Conservation (phyloP, 2,329 filamentous ascomycete species). For the Arthrobotrys entomopaga region DNA sequence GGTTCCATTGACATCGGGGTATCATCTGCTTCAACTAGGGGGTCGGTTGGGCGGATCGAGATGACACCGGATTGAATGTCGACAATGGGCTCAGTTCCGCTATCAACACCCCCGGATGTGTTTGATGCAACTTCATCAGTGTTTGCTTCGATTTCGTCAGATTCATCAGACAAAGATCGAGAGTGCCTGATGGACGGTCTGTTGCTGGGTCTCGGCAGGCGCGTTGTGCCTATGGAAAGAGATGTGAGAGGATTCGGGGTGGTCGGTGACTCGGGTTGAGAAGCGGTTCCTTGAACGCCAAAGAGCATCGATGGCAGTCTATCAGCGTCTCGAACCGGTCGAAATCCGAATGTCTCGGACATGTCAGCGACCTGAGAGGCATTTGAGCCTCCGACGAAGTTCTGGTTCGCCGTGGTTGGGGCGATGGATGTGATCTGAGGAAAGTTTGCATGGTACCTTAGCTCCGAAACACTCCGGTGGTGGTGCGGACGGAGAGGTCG, state of each 20-base stretch:
- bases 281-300: conserved; percentile 69
- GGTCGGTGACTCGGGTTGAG: conserved; percentile 91
- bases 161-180: conserved; percentile 83
- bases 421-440: conserved; percentile 72
- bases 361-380: conserved; percentile 70
- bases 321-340: conserved; percentile 83
- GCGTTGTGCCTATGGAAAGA: conserved; percentile 55
- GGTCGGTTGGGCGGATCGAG: conserved; percentile 79
- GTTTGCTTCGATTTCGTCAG: conserved; percentile 77
- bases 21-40: conserved; percentile 76
- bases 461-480: conserved; percentile 60
- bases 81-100: conserved; percentile 76
- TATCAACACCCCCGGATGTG: conserved; percentile 78
- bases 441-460: conserved; percentile 65
- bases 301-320: conserved; percentile 81
- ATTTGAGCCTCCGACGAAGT: conserved; percentile 70
- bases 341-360: conserved; percentile 76
- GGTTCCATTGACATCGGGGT: conserved; percentile 79
- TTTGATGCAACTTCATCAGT: conserved; percentile 85
- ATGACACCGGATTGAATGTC: conserved; percentile 84
- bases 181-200: conserved; percentile 84
- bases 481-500: conserved; percentile 57
- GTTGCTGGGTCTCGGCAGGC: conserved; percentile 67
- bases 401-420: conserved; percentile 66
- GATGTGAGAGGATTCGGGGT: conserved; percentile 78